Evolutionary conservation across 257 asterid species (phyloP).

Genomic region (Solanum boliviense): DNA sequence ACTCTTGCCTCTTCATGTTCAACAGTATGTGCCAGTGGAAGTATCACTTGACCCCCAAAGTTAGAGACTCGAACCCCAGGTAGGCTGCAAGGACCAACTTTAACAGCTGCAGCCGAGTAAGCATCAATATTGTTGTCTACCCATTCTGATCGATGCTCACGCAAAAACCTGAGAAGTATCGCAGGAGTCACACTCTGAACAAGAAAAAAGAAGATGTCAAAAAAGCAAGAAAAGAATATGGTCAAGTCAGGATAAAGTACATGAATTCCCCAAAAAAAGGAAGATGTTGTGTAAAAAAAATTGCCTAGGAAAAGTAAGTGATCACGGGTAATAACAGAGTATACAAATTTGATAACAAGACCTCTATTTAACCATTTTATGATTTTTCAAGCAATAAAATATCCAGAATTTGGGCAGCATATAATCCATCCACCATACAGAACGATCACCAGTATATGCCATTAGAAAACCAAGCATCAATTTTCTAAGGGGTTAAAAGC

Average conservation of each 20-base stretch:
- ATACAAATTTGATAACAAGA: not conserved
- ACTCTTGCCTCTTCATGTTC: constrained; percentile 90
- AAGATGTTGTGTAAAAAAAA: not conserved
- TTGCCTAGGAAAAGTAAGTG: not conserved
- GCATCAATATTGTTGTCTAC: constrained; percentile 77
- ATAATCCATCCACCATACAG: not conserved
- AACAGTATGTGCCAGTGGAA: constrained; percentile 75
- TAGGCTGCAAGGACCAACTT: constrained; percentile 54
- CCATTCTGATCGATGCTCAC: constrained; percentile 96
- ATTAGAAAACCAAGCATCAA: not conserved
- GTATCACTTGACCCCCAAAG: constrained; percentile 74
- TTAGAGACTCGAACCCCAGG: constrained; percentile 50
- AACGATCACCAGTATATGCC: not conserved
- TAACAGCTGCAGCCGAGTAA: constrained; percentile 68
- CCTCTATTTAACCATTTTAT: not conserved
- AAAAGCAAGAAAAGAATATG: not conserved
- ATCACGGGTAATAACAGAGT: not conserved
- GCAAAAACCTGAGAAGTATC: constrained; percentile 57
- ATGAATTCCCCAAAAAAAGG: not conserved
- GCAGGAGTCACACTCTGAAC: constrained; percentile 87
- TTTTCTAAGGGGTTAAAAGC: not conserved
- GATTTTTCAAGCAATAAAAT: not conserved
- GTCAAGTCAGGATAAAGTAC: not conserved
- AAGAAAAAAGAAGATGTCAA: not conserved
- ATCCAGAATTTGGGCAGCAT: not conserved